Evolutionary conservation across 2,329 filamentous ascomycete genomes (phyloP).

Genomic region (Trichophyton schoenleinii): DNA sequence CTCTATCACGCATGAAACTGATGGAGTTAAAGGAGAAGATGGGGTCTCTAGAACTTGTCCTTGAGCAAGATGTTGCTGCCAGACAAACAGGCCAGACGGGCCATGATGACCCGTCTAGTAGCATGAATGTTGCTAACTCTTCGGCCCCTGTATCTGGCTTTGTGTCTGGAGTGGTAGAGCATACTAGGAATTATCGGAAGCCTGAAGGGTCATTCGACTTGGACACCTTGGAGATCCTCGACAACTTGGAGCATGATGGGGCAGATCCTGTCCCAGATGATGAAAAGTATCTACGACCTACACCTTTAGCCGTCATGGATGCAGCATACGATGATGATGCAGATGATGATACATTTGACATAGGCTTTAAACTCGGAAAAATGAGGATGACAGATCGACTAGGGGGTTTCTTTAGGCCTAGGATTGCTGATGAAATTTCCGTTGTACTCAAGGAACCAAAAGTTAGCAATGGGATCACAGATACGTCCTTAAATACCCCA

Average conservation of each 20-base stretch:
- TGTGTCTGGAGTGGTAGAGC: not conserved
- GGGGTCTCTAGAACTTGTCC: constrained; percentile 54
- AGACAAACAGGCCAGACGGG: constrained; percentile 16
- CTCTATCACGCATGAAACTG: constrained; percentile 55
- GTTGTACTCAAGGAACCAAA: not conserved
- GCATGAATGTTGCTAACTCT: not conserved
- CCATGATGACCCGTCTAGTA: constrained; percentile 1
- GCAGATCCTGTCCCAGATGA: constrained; percentile 36
- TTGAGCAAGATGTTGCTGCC: constrained; percentile 55
- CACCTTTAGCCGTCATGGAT: constrained; percentile 51
- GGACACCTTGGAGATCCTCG: constrained; percentile 20
- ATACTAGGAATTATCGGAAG: not conserved
- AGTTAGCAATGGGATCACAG: not conserved
- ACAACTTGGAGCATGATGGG: constrained; percentile 43
- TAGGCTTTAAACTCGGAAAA: constrained; percentile 59
- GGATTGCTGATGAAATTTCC: constrained; percentile 50
- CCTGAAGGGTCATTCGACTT: not conserved
- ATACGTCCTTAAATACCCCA: constrained; percentile 1
- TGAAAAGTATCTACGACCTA: constrained; percentile 48
- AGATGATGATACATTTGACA: constrained; percentile 55
- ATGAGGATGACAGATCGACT: constrained; percentile 63
- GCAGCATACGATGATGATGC: constrained; percentile 54
- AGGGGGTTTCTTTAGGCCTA: constrained; percentile 58
- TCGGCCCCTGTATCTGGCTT: not conserved
- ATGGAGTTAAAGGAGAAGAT: constrained; percentile 71